Base-by-base conservation (phyloP, 2,329 filamentous ascomycete species). In the Nemania abortiva region DNA sequence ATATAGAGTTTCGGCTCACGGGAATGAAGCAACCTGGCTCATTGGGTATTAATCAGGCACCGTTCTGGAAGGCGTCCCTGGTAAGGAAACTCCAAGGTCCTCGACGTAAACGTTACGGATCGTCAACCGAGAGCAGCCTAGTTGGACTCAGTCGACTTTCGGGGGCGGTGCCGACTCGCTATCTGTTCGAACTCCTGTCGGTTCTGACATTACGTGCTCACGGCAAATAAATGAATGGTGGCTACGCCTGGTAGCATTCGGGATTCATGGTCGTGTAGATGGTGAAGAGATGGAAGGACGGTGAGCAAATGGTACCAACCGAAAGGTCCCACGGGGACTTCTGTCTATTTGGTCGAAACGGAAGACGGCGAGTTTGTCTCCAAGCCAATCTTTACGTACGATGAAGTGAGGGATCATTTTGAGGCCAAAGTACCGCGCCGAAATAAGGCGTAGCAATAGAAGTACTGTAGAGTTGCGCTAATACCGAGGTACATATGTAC, bases 121-220 rank as follows among this genome's bases (percentile, higher is more conserved):
- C 55, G 68, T 47, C 53, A 63, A 18, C 42, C 61, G 18, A 63
- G 59, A 68, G 70, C 27, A 65, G 59, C 57, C 64, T 75, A 69
- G 70, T 69, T 67, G 65, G 58, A 74, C 74, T 75, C 69, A 60
- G 60, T 50, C 39, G 39, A 37, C 47, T 49, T 27, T 59, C 49
- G 74, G 69, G 68, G 63, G 65, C 60, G 65, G 64, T 68, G n/a
- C 73, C 70, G 72, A 70, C 42, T 47, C 15, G 24, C 65, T 70
- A 68, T 59, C 56, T 60, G 22, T 37, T 27, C 27, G 18, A 59
- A 55, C 49, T 45, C 56, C 59, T 37, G 56, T 52, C 67, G 63
- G 61, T 70, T n/a, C 66, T 29, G 37, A 47, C 39, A 42, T 15
- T 15, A 18, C 39, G 13, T 42, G 39, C 1, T 6, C 22, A 34